Conservation (phyloP, 192 early-diverging fungal species). For the Coemansia sp. region DNA sequence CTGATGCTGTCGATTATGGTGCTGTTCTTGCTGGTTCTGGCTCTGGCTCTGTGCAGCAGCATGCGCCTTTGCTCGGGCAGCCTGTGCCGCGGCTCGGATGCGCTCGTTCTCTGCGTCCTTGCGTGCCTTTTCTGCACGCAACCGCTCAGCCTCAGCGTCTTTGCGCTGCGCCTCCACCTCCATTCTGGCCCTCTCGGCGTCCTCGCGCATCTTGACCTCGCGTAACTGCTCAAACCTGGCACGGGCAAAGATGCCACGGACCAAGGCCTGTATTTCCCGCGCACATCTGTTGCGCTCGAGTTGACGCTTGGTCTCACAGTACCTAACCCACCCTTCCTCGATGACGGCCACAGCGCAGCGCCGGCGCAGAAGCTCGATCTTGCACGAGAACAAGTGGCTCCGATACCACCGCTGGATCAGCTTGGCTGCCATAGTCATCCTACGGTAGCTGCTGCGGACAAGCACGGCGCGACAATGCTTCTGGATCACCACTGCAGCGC, state of each 20-base stretch:
- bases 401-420: conserved; percentile 42
- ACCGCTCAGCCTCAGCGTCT: conserved; percentile 24
- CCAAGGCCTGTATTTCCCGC: conserved; percentile 11
- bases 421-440: conserved; percentile 39
- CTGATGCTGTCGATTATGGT: background rate
- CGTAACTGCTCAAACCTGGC: conserved; percentile 3
- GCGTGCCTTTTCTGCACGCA: conserved; percentile 21
- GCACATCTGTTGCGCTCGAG: background rate
- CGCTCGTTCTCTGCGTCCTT: conserved; percentile 21
- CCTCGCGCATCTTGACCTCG: conserved; percentile 9
- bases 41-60: conserved; percentile 5
- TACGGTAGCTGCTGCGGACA: conserved; percentile 58
- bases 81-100: conserved; percentile 18
- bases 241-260: conserved; percentile 21
- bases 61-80: conserved; percentile 29
- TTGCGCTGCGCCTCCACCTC: conserved; percentile 6
- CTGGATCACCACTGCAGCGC: conserved; percentile 79
- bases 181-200: conserved; percentile 6
- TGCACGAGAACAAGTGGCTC: conserved; percentile 10
- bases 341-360: conserved; percentile 31
- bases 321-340: conserved; percentile 17
- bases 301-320: conserved; percentile 6
- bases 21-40: conserved; percentile 4
- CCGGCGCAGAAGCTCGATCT: conserved; percentile 9
- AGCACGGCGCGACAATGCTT: conserved; percentile 66